Percentiles rank a stretch among this genome's conserved stretches.
Evolutionary conservation across 805 yeast species (phyloP).

Genomic region (Yamadazyma paraphyllophila): DNA sequence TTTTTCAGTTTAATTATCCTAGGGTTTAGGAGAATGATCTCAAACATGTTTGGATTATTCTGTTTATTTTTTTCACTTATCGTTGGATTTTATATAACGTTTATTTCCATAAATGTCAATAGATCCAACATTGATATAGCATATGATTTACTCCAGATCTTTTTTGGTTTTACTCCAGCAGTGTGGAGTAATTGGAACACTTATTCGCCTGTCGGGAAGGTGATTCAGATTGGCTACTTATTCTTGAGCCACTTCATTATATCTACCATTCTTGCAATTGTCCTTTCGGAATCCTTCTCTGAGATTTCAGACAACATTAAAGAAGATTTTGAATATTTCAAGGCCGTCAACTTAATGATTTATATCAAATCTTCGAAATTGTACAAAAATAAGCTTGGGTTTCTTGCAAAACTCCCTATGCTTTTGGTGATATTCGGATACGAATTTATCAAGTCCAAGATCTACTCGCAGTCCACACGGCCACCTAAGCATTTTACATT

Average conservation of each 20-base stretch:
- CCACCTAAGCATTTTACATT: slow-evolving; percentile 33
- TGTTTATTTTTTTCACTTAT: slow-evolving; percentile 49
- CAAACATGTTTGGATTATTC: slow-evolving; percentile 49
- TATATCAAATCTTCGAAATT: slow-evolving; percentile 31
- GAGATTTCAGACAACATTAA: slow-evolving; percentile 31
- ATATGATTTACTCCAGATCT: slow-evolving; percentile 49
- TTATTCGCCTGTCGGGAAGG: slow-evolving; percentile 46
- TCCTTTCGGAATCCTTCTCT: slow-evolving; percentile 42
- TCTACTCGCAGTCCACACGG: slow-evolving; percentile 12
- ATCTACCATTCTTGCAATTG: slow-evolving; percentile 54
- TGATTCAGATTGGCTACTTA: slow-evolving; percentile 49
- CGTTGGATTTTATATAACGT: slow-evolving; percentile 55
- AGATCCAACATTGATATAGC: slow-evolving; percentile 44
- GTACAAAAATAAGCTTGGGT: slow-evolving; percentile 17
- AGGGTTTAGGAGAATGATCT: slow-evolving; percentile 49
- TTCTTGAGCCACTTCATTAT: slow-evolving; percentile 55
- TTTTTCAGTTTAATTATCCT: slow-evolving; percentile 52
- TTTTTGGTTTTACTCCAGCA: slow-evolving; percentile 60
- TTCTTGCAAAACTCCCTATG: slow-evolving; percentile 36
- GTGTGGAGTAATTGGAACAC: slow-evolving; percentile 56
- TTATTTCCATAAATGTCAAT: slow-evolving; percentile 46
- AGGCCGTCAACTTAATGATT: slow-evolving; percentile 36
- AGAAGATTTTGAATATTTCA: slow-evolving; percentile 41
- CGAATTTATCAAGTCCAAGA: slow-evolving; percentile 21
- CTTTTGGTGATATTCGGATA: slow-evolving; percentile 31